phyloP scores from a whole-genome alignment of 345 rosid genomes.

The Boechera stricta region DNA sequence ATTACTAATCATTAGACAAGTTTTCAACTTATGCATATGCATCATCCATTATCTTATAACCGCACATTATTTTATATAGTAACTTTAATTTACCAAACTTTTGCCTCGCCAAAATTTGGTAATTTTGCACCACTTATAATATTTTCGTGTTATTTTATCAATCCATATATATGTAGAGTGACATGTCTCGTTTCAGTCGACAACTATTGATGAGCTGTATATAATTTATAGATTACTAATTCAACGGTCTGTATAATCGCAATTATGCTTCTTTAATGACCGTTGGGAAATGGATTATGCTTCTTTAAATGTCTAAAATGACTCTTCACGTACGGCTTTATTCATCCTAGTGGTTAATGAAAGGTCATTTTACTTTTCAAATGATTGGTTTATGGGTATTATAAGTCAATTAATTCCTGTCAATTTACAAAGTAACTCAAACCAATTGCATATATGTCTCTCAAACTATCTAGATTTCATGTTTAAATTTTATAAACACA shows the following conservation, averaged over 20 bases:
- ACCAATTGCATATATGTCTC: not conserved
- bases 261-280: constrained; percentile 27
- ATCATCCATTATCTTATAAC: constrained; percentile 28
- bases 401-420: not conserved
- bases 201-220: constrained; percentile 38
- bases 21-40: constrained; percentile 32
- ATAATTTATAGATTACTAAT: constrained; percentile 6
- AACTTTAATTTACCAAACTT: constrained; percentile 20
- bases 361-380: constrained; percentile 36
- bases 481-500: not conserved
- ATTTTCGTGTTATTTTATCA: constrained; percentile 13
- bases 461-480: not conserved
- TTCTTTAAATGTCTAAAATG: constrained; percentile 31
- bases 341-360: constrained; percentile 36
- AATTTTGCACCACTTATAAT: constrained; percentile 42
- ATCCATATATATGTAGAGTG: constrained; percentile 29
- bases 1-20: constrained; percentile 27
- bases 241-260: constrained; percentile 10
- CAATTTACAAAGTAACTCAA: constrained; percentile 11
- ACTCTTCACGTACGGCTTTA: constrained; percentile 38
- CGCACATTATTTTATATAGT: constrained; percentile 15
- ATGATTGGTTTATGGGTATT: constrained; percentile 27
- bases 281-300: constrained; percentile 13
- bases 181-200: constrained; percentile 37
- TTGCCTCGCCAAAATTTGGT: constrained; percentile 24